Base-by-base conservation (phyloP, 345 rosid species). In the Boechera divaricarpa region DNA sequence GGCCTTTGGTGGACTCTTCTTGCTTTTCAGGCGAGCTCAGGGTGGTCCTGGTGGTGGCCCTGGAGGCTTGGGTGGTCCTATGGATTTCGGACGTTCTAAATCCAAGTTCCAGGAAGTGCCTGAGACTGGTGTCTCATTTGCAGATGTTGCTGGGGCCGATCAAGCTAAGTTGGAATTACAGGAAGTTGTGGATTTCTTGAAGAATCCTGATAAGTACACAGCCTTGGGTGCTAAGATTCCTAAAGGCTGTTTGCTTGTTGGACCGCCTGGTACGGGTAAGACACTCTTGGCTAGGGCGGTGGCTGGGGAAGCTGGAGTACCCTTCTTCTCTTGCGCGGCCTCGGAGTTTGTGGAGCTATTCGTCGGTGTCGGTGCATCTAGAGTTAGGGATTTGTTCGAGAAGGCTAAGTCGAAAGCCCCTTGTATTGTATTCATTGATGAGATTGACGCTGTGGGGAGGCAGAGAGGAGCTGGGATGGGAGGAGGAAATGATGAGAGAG, bases 381-480 rank as follows among this genome's bases (percentile, higher is more conserved):
- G 97, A 67, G 98, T 90, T 39, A 83, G 97, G 79, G 97, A 90
- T 82, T 82, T 90, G 86, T 89, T 94, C 2, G 93, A 91, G 74
- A 90, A 91, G 82, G 98, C 94, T 0, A 90, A 94, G 63, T 76
- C 91, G 1, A 94, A 89, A 69, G 97, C 97, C 0, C 96, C 96
- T 2, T 89, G 90, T 70, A 87, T 88, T 77, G 98, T 86, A 54
- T 90, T 94, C 42, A 90, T 90, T 5, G 96, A 94, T 83, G 98
- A 94, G 77, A 94, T 94, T 80, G 97, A 88, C 63, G 98, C 91
- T 3, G 98, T 92, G 15, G 95, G 94, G 48, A 85, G 98, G 80
- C 96, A 94, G 82, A 88, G 98, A 80, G 98, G 98, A 74, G 96
- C 97, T 10, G 98, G 97, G 12, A 84, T 88, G 58, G 97, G 97